A percentile compares a stretch with the other conserved stretches of the same genome.
Evolutionary conservation across 1,284 basidiomycete genomes (phyloP).

Genomic region (Leccinum fallax): DNA sequence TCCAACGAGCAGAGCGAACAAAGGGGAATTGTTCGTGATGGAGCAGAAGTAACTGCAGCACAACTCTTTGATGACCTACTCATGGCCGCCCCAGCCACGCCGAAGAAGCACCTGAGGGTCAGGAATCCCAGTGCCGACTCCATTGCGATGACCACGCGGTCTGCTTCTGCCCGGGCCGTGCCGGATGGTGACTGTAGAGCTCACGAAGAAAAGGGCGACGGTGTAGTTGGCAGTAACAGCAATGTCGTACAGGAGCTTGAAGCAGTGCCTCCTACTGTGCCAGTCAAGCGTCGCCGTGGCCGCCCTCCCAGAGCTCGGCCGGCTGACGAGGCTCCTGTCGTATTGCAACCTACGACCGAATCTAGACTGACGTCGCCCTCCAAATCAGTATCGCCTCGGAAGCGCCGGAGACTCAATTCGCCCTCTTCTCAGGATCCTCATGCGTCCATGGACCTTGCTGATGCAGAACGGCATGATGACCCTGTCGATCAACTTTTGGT

Average conservation of each 20-base stretch:
- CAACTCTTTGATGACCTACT: conserved; percentile 37
- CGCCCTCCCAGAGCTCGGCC: conserved; percentile 20
- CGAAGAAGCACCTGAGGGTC: conserved; percentile 16
- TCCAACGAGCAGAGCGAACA: conserved; percentile 24
- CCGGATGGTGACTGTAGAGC: conserved; percentile 10
- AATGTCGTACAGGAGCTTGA: conserved; percentile 12
- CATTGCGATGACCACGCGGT: conserved; percentile 17
- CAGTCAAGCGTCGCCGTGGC: conserved; percentile 34
- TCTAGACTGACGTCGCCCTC: conserved; percentile 10
- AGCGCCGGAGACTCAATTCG: conserved; percentile 33
- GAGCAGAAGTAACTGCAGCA: conserved; percentile 29
- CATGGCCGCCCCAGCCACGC: conserved; percentile 10
- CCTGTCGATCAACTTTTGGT: conserved; percentile 6
- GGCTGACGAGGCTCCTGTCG: conserved; percentile 1
- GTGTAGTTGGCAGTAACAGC: conserved; percentile 5
- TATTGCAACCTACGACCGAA: conserved; percentile 9
- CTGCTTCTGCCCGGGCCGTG: conserved; percentile 22
- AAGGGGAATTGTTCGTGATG: conserved; percentile 4
- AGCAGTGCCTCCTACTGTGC: conserved; percentile 2
- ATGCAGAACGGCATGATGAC: conserved; percentile 8
- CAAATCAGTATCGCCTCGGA: conserved; percentile 23
- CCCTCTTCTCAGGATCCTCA: conserved; percentile 13
- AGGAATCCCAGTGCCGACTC: conserved; percentile 20
- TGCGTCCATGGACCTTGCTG: conserved; percentile 6
- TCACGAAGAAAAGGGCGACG: conserved; percentile 9